These are phyloP conservation scores for Fusarium mundagurra DNA, from an alignment of 2,329 filamentous ascomycete genomes.

Conservation along the genomic window DNA sequence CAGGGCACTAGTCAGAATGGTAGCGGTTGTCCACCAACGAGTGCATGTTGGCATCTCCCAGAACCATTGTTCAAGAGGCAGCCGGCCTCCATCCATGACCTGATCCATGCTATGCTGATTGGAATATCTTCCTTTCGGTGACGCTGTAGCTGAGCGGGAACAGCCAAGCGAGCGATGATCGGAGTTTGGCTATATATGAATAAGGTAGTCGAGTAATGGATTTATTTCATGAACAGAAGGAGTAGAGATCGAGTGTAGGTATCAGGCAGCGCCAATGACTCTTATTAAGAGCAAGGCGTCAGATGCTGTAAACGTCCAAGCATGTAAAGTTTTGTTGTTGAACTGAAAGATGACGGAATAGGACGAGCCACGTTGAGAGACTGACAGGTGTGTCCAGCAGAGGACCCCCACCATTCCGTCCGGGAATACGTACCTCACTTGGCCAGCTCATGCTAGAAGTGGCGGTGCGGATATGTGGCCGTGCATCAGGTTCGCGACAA, in stretches of 20 bases:
- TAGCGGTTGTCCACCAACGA: constrained; percentile 95
- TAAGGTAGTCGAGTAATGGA: not conserved
- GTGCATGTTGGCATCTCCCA: constrained; percentile 98
- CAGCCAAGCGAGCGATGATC: constrained; percentile 5
- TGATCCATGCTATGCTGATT: constrained; percentile 57
- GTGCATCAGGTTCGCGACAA: not conserved
- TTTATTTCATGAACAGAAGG: not conserved
- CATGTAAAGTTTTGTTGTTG: not conserved
- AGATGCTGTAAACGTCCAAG: not conserved
- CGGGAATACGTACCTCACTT: not conserved
- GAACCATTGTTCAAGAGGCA: constrained; percentile 97
- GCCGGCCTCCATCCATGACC: constrained; percentile 67
- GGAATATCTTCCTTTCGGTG: not conserved
- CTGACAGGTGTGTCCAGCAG: not conserved
- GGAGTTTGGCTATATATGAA: not conserved
- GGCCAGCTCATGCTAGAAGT: not conserved
- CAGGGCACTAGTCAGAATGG: constrained; percentile 84
- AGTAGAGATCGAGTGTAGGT: not conserved
- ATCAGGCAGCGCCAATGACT: not conserved
- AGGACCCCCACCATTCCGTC: constrained; percentile 6
- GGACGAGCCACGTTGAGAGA: constrained; percentile 35
- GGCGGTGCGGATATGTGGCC: constrained; percentile 11
- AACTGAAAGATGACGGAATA: constrained; percentile 28
- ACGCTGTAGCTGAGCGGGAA: not conserved
- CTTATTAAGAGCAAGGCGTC: not conserved